Evolutionary conservation across 1,139 yeast genomes (phyloP).

Genomic region (Geotrichum aggregatum): DNA sequence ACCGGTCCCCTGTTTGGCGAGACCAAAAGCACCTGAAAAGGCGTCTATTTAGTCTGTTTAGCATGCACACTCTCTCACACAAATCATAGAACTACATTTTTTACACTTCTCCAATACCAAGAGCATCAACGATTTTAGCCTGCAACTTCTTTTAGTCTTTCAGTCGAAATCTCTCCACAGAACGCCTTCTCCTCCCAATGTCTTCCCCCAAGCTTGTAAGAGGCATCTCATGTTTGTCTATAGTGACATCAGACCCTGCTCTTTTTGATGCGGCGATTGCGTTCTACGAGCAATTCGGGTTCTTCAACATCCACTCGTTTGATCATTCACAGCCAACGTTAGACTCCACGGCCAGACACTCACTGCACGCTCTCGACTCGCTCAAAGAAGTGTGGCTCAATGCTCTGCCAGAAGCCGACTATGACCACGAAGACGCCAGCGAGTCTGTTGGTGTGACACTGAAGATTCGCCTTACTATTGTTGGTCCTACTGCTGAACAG

Average conservation of each 20-base stretch:
- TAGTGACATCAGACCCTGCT: constrained; percentile 52
- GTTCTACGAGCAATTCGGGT: constrained; percentile 59
- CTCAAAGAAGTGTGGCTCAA: constrained; percentile 32
- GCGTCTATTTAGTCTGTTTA: too few species aligned
- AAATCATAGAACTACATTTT: too few species aligned
- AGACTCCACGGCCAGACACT: too few species aligned
- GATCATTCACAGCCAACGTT: constrained; percentile 33
- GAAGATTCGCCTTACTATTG: constrained; percentile 35
- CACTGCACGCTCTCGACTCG: constrained; percentile 32
- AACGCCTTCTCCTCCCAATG: too few species aligned
- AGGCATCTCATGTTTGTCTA: constrained; percentile 48
- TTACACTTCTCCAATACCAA: too few species aligned
- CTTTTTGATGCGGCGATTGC: constrained; percentile 46
- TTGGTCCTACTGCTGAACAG: constrained; percentile 29
- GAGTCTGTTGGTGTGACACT: constrained; percentile 34
- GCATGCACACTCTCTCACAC: too few species aligned
- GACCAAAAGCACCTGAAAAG: too few species aligned
- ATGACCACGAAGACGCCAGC: constrained; percentile 28
- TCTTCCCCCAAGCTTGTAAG: constrained; percentile 22
- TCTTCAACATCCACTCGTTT: constrained; percentile 47
- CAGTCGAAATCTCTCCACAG: too few species aligned
- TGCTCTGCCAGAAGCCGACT: constrained; percentile 25
- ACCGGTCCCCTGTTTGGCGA: too few species aligned
- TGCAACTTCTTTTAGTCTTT: too few species aligned
- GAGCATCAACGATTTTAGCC: too few species aligned